Conservation (phyloP, 805 yeast species). For the Scheffersomyces stipitis region DNA sequence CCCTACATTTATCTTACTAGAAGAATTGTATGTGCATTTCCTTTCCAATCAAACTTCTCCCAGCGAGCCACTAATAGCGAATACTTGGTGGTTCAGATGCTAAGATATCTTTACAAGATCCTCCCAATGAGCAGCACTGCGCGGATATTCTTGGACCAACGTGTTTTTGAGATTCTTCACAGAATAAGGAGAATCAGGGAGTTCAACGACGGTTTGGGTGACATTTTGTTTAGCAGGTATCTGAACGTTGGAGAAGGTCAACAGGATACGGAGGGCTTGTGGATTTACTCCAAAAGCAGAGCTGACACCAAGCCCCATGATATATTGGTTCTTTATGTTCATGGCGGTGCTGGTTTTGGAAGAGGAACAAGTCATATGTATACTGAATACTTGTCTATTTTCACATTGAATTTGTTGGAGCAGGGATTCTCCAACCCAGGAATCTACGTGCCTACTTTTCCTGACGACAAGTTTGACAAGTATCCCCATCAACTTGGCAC, state of each 20-base stretch:
- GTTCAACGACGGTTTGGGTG: conserved; percentile 33
- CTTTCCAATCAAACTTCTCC: conserved; percentile 19
- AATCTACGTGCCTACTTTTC: conserved; percentile 27
- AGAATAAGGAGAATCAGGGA: conserved; percentile 29
- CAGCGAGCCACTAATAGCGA: conserved; percentile 21
- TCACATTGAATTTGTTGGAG: conserved; percentile 40
- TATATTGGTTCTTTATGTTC: conserved; percentile 43
- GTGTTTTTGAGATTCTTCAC: conserved; percentile 29
- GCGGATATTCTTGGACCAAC: conserved; percentile 11
- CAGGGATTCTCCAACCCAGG: conserved; percentile 54
- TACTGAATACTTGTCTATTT: conserved; percentile 42
- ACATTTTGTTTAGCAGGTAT: conserved; percentile 10
- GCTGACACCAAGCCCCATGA: conserved; percentile 27
- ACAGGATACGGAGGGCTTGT: conserved; percentile 24
- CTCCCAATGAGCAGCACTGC: conserved; percentile 1
- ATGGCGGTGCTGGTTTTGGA: conserved; percentile 34
- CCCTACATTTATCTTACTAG: conserved; percentile 5
- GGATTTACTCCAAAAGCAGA: conserved; percentile 31
- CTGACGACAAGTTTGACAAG: conserved; percentile 5
- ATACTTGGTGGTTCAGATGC: conserved; percentile 6
- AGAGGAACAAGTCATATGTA: conserved; percentile 41
- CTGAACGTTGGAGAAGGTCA: neutral
- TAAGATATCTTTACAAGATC: conserved; percentile 5
- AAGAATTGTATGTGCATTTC: conserved; percentile 10
- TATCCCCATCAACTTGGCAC: conserved; percentile 25